Evolutionary conservation across 2,329 filamentous ascomycete species (phyloP), one percentile per base, ranked within the genome.

Genomic region (Botrytis byssoidea): DNA sequence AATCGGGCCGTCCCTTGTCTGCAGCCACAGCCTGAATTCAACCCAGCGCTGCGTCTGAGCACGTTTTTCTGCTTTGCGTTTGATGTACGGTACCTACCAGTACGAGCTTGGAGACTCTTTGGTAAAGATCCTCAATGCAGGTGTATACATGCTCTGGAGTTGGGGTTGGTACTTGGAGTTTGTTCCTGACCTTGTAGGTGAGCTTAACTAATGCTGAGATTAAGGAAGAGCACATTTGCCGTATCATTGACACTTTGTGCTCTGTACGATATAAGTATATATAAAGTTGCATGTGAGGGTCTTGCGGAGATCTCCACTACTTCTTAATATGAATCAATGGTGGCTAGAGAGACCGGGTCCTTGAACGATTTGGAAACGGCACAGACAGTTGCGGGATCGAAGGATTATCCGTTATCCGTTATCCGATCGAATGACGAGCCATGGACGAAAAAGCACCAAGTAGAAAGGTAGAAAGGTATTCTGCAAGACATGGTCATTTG

Each of bases 1-100:
- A 65, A 65, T 65, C 61, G 61, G 61, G 25, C 61, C 61, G 40
- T 65, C n/a, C 61, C n/a, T 29, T 64, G 37, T 64, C 61, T 32
- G 37, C 60, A 64, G 40, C 40, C 37, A 42, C 61, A 64, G 61
- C 4, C 40, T 44, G 40, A 44, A 61, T 51, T 37, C 35, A 63
- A 25, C 60, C 60, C 60, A 35, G 35, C 35, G 35, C 60, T 40
- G 60, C 60, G 51, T 12, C 60, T 40, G 60, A 22, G 51, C 51
- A 55, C 48, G 48, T 55, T 29, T n/a, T 55, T 14, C 14, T 14
- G 48, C 48, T 55, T 29, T 55, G 48, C 48, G 29, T 55, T 16
- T 55, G 51, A 63, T 40, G 10, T 63, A 8, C 22, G 22, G 32
- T 18, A 37, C 20, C 18, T 46, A 46, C 44, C 44, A 8, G 25